phyloP scores from a whole-genome alignment of 345 rosid species.

The Psidium friedrichsthalianum region DNA sequence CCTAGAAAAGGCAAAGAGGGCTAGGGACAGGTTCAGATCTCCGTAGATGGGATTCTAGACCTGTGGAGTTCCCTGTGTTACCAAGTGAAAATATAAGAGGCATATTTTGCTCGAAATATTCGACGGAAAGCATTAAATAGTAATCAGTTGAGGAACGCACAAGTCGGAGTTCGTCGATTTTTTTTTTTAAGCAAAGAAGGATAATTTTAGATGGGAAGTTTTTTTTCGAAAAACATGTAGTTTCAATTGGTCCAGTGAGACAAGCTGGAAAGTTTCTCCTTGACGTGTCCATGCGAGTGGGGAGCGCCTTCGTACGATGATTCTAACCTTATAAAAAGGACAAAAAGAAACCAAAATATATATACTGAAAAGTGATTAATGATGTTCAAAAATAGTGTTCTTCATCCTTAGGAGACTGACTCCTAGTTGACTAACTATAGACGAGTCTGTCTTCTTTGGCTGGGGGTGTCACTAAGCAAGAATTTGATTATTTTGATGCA shows the following conservation, averaged over 20 bases:
- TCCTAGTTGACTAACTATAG: neutral
- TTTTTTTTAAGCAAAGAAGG: neutral
- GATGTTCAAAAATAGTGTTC: neutral
- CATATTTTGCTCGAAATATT: neutral
- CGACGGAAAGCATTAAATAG: neutral
- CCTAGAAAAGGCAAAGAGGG: neutral
- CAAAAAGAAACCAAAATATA: neutral
- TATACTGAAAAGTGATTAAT: neutral
- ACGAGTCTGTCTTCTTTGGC: neutral
- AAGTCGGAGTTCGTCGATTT: neutral
- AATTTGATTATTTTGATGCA: neutral
- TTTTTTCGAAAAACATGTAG: neutral
- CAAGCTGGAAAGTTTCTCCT: neutral
- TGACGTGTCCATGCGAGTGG: neutral
- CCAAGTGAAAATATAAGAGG: neutral
- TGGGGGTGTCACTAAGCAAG: neutral
- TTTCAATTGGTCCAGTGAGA: neutral
- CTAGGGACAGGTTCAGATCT: neutral
- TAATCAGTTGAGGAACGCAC: accelerated
- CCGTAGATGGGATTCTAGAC: neutral
- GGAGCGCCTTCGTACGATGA: neutral
- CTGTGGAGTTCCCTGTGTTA: neutral
- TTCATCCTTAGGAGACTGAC: neutral
- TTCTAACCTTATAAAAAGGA: neutral
- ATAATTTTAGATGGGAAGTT: neutral